Base-by-base conservation (phyloP, 2,329 filamentous ascomycete genomes). In the Chaetothyriales sp. region DNA sequence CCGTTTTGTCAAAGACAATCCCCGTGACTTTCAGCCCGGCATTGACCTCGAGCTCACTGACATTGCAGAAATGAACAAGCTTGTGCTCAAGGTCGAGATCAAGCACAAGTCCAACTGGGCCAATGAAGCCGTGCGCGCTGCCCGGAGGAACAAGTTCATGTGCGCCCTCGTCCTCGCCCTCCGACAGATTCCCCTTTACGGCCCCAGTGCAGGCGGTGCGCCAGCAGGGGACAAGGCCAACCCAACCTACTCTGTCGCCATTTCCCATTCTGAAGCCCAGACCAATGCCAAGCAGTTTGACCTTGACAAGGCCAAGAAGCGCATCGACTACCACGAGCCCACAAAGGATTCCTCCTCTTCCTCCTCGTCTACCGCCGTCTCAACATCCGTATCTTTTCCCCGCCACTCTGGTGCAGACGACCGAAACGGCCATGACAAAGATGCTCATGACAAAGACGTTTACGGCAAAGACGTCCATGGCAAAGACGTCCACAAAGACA, bases 81-180 rank as follows among this genome's bases (percentile, higher is more conserved):
- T 97, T 48, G 78, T 85, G 61, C 78, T 98, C 51, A 81, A 82
- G 61, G 76, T 95, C 43, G 83, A 86, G 61, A 89, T 95, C 64
- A 82, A 85, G 63, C 89, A 97, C 75, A 97, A 97, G 71, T 87
- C 83, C 53, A 92, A 90, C 70, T 90, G 86, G 86, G 81, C 87
- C 60, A 89, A 95, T 68, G 90, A 95, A 60, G 76, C 79, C 1
- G 77, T 95, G 43, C 85, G 89, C 43, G 83, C 83, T 18, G 78
- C 84, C 5, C 82, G 89, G 49, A 82, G 90, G 55, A 94, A 86
- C 66, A 97, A 95, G 69, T 97, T 98, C 71, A 94, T 97, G 82
- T 95, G 89, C 64, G 92, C 92, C 0, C 74, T 98, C 53, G 83
- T 92, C 4, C 69, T 89, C 7, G 89, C 90, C 2, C 72, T 95